Percentiles rank a stretch among this genome's conserved stretches.
Evolutionary conservation across 805 yeast species (phyloP).

Genomic region (Candida ovalis): DNA sequence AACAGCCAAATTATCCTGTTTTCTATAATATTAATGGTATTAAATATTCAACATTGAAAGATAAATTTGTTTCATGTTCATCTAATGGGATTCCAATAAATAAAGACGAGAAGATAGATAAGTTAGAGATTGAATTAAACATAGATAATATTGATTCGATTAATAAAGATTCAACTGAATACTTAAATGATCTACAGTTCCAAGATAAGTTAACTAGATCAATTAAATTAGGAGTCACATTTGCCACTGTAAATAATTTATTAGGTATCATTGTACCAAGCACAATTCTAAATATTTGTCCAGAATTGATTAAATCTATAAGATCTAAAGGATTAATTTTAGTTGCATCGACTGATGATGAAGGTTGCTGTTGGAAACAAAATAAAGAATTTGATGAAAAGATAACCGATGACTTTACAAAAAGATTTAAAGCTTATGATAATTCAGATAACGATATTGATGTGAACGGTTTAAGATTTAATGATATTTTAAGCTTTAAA

Average conservation of each 20-base stretch:
- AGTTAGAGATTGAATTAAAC: slow-evolving; percentile 21
- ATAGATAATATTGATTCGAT: slow-evolving; percentile 34
- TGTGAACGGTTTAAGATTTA: slow-evolving; percentile 62
- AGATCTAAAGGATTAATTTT: slow-evolving; percentile 78
- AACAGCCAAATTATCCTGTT: slow-evolving; percentile 97
- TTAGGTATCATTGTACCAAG: slow-evolving; percentile 80
- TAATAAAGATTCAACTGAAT: slow-evolving; percentile 33
- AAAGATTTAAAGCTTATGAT: slow-evolving; percentile 1
- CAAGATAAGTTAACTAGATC: slow-evolving; percentile 55
- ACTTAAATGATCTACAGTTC: slow-evolving; percentile 28
- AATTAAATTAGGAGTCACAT: slow-evolving; percentile 75
- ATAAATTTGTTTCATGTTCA: slow-evolving; percentile 34
- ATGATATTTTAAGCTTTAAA: slow-evolving; percentile 61
- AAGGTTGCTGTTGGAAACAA: slow-evolving; percentile 3
- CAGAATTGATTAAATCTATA: slow-evolving; percentile 69
- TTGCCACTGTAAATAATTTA: slow-evolving; percentile 77
- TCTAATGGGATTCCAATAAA: slow-evolving; percentile 37
- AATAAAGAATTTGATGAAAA: slow-evolving; percentile 1
- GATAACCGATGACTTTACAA: slow-evolving; percentile 16
- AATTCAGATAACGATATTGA: slow-evolving; percentile 38
- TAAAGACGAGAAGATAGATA: slow-evolving; percentile 2
- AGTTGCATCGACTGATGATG: slow-evolving; percentile 44
- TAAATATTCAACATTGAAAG: slow-evolving; percentile 28
- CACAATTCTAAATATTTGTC: slow-evolving; percentile 66
- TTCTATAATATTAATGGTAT: slow-evolving; percentile 78